Base-by-base conservation (phyloP, 257 asterid genomes). In the Coffea canephora region DNA sequence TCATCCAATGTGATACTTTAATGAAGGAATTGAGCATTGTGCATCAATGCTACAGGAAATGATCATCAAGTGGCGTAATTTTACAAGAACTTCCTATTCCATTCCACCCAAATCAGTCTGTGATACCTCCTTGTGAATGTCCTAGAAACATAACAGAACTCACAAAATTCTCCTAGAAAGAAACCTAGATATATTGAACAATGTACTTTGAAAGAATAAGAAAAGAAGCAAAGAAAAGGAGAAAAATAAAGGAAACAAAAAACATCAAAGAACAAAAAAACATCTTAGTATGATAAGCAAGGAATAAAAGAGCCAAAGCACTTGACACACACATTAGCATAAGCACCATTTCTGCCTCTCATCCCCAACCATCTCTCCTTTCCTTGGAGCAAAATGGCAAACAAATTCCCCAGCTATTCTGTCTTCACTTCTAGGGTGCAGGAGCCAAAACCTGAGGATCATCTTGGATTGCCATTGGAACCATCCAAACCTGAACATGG, bases 221-320 rank as follows among this genome's bases (percentile, higher is more conserved):
- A 34, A 15, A 14, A 14, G 25, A 36, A 69, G 19, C 43, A 12
- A 27, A 8, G 1, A n/a, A n/a, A 66, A 36, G 3, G 4, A 36
- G 27, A 3, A 65, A 6, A 12, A 10, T 5, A 15, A 15, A 11
- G 0, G 41, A 69, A 36, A n/a, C 25, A 31, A 69, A 31, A 57
- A 25, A 70, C 6, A 52, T 23, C 46, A 2, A 52, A 39, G 34
- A 11, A 54, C 25, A 39, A 39, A 8, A 45, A 19, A 39, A 39
- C 43, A 39, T 39, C 43, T 39, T 39, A 39, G 43, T 4, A 39
- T 39, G 43, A 39, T 39, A 39, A 31, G 21, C 34, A 69, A 43
- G 48, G 70, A 59, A 78, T 25, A 0, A 68, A 36, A 69, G 81
- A 69, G 69, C 76, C n/a, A 0, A 75, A 41, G 21, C 74, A 69